A percentile compares a stretch with the other conserved stretches of the same genome.
phyloP scores from a whole-genome alignment of 2,329 filamentous ascomycete genomes.

The Nannizzia gypsea region DNA sequence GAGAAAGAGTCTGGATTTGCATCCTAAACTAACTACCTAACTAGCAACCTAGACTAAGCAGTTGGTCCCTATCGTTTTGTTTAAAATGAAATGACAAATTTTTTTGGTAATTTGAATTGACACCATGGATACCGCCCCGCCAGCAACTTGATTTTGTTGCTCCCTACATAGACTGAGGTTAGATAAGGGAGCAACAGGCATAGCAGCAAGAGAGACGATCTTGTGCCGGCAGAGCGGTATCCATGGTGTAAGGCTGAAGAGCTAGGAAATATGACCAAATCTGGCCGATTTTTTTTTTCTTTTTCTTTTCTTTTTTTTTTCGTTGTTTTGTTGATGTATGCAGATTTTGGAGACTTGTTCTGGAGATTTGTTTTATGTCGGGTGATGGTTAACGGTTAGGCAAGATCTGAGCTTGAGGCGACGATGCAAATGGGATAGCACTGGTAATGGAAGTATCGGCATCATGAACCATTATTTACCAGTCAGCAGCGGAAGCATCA shows the following conservation, averaged over 20 bases:
- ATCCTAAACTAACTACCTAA: neutral
- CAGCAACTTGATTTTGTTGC: neutral
- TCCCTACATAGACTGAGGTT: neutral
- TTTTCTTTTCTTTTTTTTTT: neutral
- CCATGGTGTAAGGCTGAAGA: neutral
- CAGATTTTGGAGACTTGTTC: neutral
- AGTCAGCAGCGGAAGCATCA: neutral
- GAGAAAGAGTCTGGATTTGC: neutral
- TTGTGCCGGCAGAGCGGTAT: neutral
- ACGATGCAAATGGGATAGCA: neutral
- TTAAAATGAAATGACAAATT: neutral
- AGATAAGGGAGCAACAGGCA: neutral
- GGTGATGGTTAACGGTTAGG: neutral
- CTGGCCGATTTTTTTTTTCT: neutral
- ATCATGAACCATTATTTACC: neutral
- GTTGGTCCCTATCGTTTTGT: neutral
- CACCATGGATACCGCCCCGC: neutral
- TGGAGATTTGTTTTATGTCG: neutral
- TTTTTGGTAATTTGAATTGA: neutral
- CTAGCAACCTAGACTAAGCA: neutral
- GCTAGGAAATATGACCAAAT: neutral
- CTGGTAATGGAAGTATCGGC: neutral
- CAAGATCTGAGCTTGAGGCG: neutral
- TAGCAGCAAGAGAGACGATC: neutral
- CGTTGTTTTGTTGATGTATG: neutral